Base-by-base conservation (phyloP, 202 grass and related monocot species). In the Schoenoplectus triqueter region DNA sequence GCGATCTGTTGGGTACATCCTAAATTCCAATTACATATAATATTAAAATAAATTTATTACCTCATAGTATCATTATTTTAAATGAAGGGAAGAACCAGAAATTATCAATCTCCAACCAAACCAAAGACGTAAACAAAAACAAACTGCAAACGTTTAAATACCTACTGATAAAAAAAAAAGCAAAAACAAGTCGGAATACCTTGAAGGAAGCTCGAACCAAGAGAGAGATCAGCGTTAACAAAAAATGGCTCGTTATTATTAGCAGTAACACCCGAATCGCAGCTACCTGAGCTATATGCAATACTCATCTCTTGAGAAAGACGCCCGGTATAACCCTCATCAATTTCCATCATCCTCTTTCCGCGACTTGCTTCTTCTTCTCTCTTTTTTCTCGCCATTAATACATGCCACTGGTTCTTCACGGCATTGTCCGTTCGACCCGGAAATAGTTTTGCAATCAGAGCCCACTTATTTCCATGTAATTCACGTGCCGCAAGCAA, bases 331-430 rank as follows among this genome's bases (percentile, higher is more conserved):
- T 77, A 77, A 7, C 51, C 5, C 51, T 21, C 5, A 5, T 77
- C 20, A 1, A 40, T n/a, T 57, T 57, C 50, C 13, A 5, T 77
- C 52, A 18, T 79, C 39, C 52, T 74, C 72, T 76, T 85, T 11
- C 73, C 59, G 13, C 88, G 84, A 40, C 91, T 76, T 21, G 79
- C 60, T 54, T 87, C 87, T 62, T 87, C 90, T 31, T 90, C 88
- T 64, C 94, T 88, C 87, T 79, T 65, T 80, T 87, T 92, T 6
- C 94, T 92, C 1, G 94, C 94, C 88, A 92, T 89, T 84, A 97
- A 76, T 42, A 97, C 92, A 18, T 79, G 75, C 75, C 75, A 79
- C 22, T 79, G 75, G 14, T 79, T 79, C 22, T 79, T 79, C 10
- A 89, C 63, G 2, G 84, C 78, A 81, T 89, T 89, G 31, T 89